These are phyloP conservation scores for Sporothrix phasma DNA, from an alignment of 2,329 filamentous ascomycete genomes.

Conservation along the genomic window DNA sequence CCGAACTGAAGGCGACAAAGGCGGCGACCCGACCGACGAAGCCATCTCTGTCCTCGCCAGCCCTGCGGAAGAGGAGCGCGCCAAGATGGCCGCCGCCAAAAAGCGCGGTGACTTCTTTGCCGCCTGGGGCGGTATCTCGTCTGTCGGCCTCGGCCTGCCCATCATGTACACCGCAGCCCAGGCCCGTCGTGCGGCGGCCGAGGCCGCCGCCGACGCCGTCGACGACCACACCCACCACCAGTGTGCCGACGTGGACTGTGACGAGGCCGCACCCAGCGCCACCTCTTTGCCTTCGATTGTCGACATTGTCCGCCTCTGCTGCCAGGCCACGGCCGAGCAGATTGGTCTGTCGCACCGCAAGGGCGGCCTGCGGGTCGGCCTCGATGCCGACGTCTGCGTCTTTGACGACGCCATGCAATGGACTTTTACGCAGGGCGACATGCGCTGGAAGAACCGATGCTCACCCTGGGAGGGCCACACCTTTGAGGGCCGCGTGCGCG, in stretches of 20 bases:
- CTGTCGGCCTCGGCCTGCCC: slow-evolving; percentile 81
- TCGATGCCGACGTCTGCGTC: slow-evolving; percentile 84
- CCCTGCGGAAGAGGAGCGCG: slow-evolving; percentile 23
- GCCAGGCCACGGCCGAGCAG: slow-evolving; percentile 75
- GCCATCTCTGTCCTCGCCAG: slow-evolving; percentile 16
- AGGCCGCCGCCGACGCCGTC: background rate
- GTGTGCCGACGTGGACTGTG: slow-evolving; percentile 6
- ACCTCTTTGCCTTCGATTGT: slow-evolving; percentile 42
- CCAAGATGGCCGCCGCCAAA: slow-evolving; percentile 15
- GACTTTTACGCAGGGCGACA: slow-evolving; percentile 61
- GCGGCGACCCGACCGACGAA: slow-evolving; percentile 13
- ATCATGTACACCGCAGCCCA: slow-evolving; percentile 76
- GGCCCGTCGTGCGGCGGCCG: slow-evolving; percentile 40
- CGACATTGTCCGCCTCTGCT: slow-evolving; percentile 79
- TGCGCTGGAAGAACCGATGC: slow-evolving; percentile 92
- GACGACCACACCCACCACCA: slow-evolving; percentile 2
- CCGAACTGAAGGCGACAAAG: background rate
- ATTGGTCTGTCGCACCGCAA: slow-evolving; percentile 75
- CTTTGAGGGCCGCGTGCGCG: slow-evolving; percentile 66
- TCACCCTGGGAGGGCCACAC: slow-evolving; percentile 78
- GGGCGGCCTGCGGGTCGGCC: slow-evolving; percentile 68
- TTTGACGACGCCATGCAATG: slow-evolving; percentile 81
- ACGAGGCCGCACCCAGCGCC: slow-evolving; percentile 24
- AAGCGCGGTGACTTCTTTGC: slow-evolving; percentile 76
- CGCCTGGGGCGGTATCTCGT: slow-evolving; percentile 93